Conservation (phyloP, 768 basidiomycete species). For the Phylloporus scabripes region DNA sequence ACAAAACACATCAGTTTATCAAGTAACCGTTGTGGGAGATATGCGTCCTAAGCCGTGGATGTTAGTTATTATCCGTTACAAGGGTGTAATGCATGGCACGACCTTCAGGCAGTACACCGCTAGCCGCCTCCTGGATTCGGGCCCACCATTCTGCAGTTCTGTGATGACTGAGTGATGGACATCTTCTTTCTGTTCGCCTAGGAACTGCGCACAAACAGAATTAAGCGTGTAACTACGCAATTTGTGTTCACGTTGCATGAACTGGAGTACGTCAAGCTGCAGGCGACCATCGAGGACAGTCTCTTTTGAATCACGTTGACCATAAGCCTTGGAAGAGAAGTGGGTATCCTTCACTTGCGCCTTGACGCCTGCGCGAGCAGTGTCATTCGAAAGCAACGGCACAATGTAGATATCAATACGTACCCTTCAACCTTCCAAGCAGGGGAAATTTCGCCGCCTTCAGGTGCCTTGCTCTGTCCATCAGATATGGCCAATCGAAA, state of each 20-base stretch:
- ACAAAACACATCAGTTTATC: conserved; percentile 99
- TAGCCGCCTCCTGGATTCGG: conserved; percentile 85
- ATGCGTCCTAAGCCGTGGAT: conserved; percentile 69
- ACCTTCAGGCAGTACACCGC: conserved; percentile 99
- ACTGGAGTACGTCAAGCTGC: conserved; percentile 93
- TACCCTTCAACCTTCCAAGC: conserved; percentile 74
- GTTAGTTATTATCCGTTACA: conserved; percentile 1
- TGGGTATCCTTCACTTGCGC: conserved; percentile 89
- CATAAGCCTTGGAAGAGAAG: conserved; percentile 97
- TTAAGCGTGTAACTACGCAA: conserved; percentile 96
- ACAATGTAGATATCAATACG: conserved; percentile 5
- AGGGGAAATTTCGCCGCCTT: conserved; percentile 64
- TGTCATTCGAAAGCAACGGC: conserved; percentile 1
- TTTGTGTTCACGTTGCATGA: conserved; percentile 98
- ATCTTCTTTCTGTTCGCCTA: conserved; percentile 99
- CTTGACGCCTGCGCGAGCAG: conserved; percentile 48
- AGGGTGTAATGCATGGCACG: not conserved
- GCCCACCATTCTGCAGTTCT: conserved; percentile 92
- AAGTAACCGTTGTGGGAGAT: conserved; percentile 90
- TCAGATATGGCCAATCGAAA: conserved; percentile 95
- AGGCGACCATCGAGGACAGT: conserved; percentile 86
- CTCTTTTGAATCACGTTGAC: conserved; percentile 94
- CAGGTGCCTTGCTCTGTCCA: conserved; percentile 85
- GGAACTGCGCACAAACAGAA: conserved; percentile 94
- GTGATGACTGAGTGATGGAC: conserved; percentile 99